These are phyloP conservation scores for Coemansia sp. DNA, from an alignment of 192 early-diverging fungal species.

Conservation along the genomic window DNA sequence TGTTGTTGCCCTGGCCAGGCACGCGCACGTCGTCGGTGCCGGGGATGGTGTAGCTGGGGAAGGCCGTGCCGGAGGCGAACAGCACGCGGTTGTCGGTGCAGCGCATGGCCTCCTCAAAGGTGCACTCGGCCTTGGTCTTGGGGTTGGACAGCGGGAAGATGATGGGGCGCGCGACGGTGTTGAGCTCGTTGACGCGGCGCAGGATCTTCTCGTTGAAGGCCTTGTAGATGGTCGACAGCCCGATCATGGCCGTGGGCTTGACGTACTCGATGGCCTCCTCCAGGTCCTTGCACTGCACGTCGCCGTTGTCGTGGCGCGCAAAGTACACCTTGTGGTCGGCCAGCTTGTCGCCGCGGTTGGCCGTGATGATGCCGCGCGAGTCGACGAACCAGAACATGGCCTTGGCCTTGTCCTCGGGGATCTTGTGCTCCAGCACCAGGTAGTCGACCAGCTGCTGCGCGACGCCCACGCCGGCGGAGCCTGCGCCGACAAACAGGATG, in stretches of 20 bases:
- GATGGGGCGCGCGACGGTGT: constrained; percentile 64
- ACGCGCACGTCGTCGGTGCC: constrained; percentile 41
- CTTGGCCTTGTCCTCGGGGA: constrained; percentile 65
- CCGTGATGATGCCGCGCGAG: constrained; percentile 86
- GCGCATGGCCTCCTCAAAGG: constrained; percentile 86
- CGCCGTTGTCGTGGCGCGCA: constrained; percentile 82
- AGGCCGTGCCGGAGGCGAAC: constrained; percentile 94
- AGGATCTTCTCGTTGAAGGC: constrained; percentile 76
- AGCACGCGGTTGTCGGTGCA: constrained; percentile 82
- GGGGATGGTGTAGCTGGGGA: constrained; percentile 74
- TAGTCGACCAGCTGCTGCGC: constrained; percentile 85
- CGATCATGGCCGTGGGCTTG: constrained; percentile 87
- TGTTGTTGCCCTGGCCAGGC: constrained; percentile 92
- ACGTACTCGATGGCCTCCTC: constrained; percentile 80
- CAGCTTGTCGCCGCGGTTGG: constrained; percentile 82
- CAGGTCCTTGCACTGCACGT: constrained; percentile 68
- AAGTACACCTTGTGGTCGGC: constrained; percentile 83
- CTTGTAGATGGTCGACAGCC: constrained; percentile 75
- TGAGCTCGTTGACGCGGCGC: constrained; percentile 72
- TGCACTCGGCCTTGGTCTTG: constrained; percentile 88
- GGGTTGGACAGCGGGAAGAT: constrained; percentile 93
- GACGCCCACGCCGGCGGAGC: constrained; percentile 92
- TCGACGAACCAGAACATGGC: constrained; percentile 81
- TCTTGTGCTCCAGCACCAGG: constrained; percentile 69
- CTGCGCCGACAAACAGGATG: constrained; percentile 92